Conservation (phyloP, 768 basidiomycete genomes). For the Pleurotus sapidus region DNA sequence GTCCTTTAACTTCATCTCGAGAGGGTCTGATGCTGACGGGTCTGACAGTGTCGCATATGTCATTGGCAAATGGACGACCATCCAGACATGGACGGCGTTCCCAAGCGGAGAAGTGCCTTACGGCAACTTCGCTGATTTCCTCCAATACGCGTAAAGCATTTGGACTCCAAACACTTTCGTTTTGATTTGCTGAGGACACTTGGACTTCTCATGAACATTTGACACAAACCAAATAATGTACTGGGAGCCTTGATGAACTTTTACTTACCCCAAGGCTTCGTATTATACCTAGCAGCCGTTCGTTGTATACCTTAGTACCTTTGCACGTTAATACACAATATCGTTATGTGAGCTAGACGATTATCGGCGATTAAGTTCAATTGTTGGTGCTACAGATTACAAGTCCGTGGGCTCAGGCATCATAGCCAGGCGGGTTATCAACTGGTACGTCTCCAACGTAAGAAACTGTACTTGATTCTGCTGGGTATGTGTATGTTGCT, state of each 20-base stretch:
- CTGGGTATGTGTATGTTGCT: slow-evolving; percentile 47
- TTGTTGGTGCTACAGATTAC: neutral
- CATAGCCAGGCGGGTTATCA: slow-evolving; percentile 53
- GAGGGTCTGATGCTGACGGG: neutral
- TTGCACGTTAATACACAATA: neutral
- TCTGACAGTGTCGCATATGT: slow-evolving; percentile 5
- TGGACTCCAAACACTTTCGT: neutral
- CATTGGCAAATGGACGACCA: slow-evolving; percentile 7
- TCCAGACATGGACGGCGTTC: slow-evolving; percentile 7
- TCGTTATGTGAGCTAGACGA: neutral
- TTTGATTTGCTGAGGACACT: neutral
- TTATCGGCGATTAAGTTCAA: neutral
- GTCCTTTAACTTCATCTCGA: neutral
- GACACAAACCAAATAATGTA: neutral
- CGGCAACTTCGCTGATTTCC: slow-evolving; percentile 10
- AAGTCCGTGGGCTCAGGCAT: slow-evolving; percentile 21
- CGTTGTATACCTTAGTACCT: neutral
- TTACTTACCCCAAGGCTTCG: neutral
- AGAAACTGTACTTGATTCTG: slow-evolving; percentile 39
- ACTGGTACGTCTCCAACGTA: slow-evolving; percentile 39
- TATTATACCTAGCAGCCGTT: neutral
- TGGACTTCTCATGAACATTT: no score
- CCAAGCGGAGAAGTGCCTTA: slow-evolving; percentile 7
- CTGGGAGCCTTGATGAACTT: neutral
- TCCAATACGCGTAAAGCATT: slow-evolving; percentile 7